These are phyloP conservation scores for Piloderma croceum DNA, from an alignment of 768 basidiomycete species.

Conservation along the genomic window DNA sequence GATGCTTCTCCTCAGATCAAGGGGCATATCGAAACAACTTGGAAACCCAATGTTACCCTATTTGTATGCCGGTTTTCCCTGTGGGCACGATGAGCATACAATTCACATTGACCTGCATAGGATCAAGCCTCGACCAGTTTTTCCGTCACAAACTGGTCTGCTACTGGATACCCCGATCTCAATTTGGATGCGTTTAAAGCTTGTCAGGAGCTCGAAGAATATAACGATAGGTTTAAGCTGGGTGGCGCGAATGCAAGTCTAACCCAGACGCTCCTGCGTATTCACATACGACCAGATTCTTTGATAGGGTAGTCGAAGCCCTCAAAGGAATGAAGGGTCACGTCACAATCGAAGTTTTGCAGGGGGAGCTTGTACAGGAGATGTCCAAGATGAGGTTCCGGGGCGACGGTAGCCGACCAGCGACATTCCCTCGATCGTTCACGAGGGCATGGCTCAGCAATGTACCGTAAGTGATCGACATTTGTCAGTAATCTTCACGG, in stretches of 20 bases:
- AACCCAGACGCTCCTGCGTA: constrained; percentile 17
- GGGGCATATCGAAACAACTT: constrained; percentile 11
- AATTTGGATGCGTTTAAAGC: constrained; percentile 12
- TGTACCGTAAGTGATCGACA: constrained; percentile 21
- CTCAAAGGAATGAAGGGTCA: constrained; percentile 18
- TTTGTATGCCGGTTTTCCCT: no score
- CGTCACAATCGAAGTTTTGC: constrained; percentile 25
- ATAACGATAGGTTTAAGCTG: constrained; percentile 8
- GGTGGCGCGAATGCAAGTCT: not conserved
- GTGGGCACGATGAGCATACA: no score
- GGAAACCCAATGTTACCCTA: constrained; percentile 23
- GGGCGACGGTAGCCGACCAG: constrained; percentile 19
- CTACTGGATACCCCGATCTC: constrained; percentile 12
- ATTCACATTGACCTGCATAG: no score
- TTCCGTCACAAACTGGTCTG: no score
- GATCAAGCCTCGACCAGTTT: no score
- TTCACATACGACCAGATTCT: constrained; percentile 21
- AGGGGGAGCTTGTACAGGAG: constrained; percentile 27
- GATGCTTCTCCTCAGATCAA: not conserved
- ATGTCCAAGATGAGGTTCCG: constrained; percentile 24
- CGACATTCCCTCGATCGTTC: constrained; percentile 24
- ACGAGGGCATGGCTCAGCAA: constrained; percentile 33
- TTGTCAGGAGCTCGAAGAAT: constrained; percentile 16
- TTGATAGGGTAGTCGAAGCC: constrained; percentile 20
- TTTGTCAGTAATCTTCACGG: not conserved